Conservation (phyloP, 140 eudicot genomes). For the Senecio squalidus region DNA sequence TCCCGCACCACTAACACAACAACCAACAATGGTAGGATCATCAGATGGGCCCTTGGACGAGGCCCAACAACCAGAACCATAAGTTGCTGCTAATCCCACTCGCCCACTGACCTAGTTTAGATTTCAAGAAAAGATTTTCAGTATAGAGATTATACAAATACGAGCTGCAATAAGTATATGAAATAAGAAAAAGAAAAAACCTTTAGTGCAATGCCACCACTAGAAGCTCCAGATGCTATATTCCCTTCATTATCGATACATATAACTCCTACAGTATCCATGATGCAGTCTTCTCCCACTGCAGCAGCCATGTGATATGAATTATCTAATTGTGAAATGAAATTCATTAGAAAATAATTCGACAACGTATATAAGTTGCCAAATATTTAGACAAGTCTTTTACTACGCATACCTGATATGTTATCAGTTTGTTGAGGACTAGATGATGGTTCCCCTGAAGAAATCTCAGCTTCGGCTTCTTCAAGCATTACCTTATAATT, state of each 20-base stretch:
- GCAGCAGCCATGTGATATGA: constrained; percentile 25
- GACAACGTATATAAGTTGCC: constrained; percentile 3
- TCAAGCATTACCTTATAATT: constrained; percentile 78
- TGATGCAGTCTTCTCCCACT: constrained; percentile 47
- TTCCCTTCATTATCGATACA: constrained; percentile 85
- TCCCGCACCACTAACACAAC: constrained; percentile 97
- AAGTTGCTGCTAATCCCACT: constrained; percentile 94
- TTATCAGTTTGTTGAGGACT: constrained; percentile 22
- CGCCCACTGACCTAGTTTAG: constrained; percentile 80
- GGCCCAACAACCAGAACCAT: constrained; percentile 99
- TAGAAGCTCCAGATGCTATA: constrained; percentile 91
- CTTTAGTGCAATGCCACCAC: constrained; percentile 99
- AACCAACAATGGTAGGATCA: constrained; percentile 58
- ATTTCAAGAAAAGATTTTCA: neutral
- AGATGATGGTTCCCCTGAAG: constrained; percentile 18
- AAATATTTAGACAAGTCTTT: neutral
- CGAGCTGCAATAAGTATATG: neutral
- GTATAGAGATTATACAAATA: neutral
- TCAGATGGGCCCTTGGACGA: constrained; percentile 58
- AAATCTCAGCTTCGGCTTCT: constrained; percentile 44
- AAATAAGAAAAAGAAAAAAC: constrained; percentile 15
- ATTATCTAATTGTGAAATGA: constrained; percentile 16
- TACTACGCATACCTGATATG: constrained; percentile 31
- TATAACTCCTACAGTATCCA: constrained; percentile 96
- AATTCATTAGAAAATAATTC: constrained; percentile 1